Conservation (phyloP, 805 yeast species). For the Yarrowia sp. region DNA sequence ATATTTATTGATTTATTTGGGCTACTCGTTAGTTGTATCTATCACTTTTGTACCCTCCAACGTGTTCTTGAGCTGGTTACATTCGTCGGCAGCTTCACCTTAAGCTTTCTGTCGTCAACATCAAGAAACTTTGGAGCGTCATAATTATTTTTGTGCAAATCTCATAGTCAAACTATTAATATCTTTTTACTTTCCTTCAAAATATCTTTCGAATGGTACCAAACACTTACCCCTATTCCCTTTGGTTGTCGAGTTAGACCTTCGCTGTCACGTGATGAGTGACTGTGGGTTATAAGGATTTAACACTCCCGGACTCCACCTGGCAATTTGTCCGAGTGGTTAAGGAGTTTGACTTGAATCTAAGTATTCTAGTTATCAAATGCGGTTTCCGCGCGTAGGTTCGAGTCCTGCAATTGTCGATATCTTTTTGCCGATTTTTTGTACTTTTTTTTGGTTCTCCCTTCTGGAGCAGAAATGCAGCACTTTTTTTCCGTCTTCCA, state of each 20-base stretch:
- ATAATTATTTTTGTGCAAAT: background rate
- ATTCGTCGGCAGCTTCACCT: too few species aligned
- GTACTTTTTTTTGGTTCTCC: background rate
- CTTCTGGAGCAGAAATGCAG: too few species aligned
- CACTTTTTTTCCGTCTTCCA: too few species aligned
- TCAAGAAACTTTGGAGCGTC: background rate
- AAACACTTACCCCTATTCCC: background rate
- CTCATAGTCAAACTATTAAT: too few species aligned
- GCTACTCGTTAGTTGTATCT: background rate
- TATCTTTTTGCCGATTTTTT: background rate
- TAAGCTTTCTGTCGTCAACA: background rate
- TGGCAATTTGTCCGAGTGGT: slow-evolving; percentile 38
- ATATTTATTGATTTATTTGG: background rate
- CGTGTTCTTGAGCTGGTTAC: too few species aligned
- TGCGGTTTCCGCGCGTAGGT: slow-evolving; percentile 39
- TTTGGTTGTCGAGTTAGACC: background rate
- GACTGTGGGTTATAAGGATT: background rate
- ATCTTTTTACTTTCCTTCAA: background rate
- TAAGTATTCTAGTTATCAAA: slow-evolving; percentile 27
- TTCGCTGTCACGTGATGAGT: slow-evolving; percentile 3
- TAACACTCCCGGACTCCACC: background rate
- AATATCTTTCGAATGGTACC: background rate
- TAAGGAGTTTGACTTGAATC: slow-evolving; percentile 37
- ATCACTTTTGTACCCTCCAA: too few species aligned
- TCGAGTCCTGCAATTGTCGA: slow-evolving; percentile 39